Conservation (phyloP, 768 basidiomycete genomes). For the Chalciporus piperatus region DNA sequence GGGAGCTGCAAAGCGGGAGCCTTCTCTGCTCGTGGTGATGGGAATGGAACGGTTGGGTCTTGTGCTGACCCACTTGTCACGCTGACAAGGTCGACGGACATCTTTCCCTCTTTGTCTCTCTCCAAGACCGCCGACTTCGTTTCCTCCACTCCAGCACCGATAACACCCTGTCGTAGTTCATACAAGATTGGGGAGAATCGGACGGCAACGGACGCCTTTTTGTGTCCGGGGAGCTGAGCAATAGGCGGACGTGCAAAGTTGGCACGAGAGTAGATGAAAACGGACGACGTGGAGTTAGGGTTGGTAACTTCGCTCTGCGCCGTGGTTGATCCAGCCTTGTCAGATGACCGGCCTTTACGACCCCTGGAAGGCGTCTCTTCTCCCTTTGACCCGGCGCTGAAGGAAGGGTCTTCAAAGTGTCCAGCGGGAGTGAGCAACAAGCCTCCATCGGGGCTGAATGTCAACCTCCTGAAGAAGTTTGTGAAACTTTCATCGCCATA, state of each 20-base stretch:
- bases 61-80: slow-evolving; percentile 7
- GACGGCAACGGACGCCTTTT: slow-evolving; percentile 92
- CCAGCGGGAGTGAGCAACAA: slow-evolving; percentile 94
- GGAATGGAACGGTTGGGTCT: slow-evolving; percentile 8
- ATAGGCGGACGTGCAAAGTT: slow-evolving; percentile 93
- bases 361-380: slow-evolving; percentile 52
- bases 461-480: slow-evolving; percentile 92
- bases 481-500: slow-evolving; percentile 96
- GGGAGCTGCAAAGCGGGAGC: slow-evolving; percentile 4
- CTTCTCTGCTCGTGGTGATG: slow-evolving; percentile 21
- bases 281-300: slow-evolving; percentile 52
- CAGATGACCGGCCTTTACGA: slow-evolving; percentile 51
- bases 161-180: slow-evolving; percentile 71
- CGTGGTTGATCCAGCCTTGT: slow-evolving; percentile 28
- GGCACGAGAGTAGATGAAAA: slow-evolving; percentile 94
- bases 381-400: slow-evolving; percentile 32
- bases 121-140: slow-evolving; percentile 63
- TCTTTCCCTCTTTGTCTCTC: slow-evolving; percentile 55
- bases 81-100: slow-evolving; percentile 62
- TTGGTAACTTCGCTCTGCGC: slow-evolving; percentile 30
- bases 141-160: slow-evolving; percentile 35
- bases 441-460: slow-evolving; percentile 94
- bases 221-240: slow-evolving; percentile 93
- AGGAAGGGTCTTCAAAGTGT: slow-evolving; percentile 91
- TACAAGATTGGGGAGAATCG: slow-evolving; percentile 92